These are phyloP conservation scores for Colletotrichum sp. DNA, from an alignment of 2,329 filamentous ascomycete species.

Conservation along the genomic window DNA sequence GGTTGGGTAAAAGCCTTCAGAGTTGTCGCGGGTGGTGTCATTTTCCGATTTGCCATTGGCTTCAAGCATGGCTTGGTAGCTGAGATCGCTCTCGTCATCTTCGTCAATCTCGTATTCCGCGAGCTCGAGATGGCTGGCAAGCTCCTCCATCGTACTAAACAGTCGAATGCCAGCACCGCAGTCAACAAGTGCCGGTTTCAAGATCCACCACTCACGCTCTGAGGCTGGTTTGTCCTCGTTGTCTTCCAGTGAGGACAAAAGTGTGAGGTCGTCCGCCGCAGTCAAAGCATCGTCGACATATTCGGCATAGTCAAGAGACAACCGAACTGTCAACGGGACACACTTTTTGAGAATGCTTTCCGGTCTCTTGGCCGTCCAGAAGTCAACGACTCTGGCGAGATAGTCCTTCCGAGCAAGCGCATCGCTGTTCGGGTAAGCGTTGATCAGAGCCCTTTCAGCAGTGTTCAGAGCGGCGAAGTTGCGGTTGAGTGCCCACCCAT, in stretches of 20 bases:
- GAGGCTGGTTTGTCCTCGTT: slow-evolving; percentile 30
- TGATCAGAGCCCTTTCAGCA: slow-evolving; percentile 34
- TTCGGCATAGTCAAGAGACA: slow-evolving; percentile 42
- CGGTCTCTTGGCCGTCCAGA: slow-evolving; percentile 40
- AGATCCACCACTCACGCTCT: slow-evolving; percentile 43
- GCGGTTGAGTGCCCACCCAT: slow-evolving; percentile 37
- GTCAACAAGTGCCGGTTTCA: slow-evolving; percentile 43
- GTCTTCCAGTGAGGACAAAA: slow-evolving; percentile 38
- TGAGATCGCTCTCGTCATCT: slow-evolving; percentile 30
- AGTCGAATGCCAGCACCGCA: slow-evolving; percentile 44
- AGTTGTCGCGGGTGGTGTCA: background rate
- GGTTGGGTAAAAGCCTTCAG: slow-evolving; percentile 23
- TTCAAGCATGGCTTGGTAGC: background rate
- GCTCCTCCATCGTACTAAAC: slow-evolving; percentile 41
- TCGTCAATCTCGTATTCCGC: slow-evolving; percentile 35
- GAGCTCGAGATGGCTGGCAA: slow-evolving; percentile 38
- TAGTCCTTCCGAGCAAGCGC: slow-evolving; percentile 41
- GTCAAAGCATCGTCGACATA: slow-evolving; percentile 41
- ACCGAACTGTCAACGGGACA: slow-evolving; percentile 34
- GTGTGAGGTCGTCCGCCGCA: slow-evolving; percentile 38
- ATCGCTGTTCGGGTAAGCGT: slow-evolving; percentile 44
- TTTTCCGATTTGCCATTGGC: background rate
- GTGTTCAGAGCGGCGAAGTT: slow-evolving; percentile 38
- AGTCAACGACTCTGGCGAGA: slow-evolving; percentile 37
- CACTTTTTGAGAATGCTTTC: slow-evolving; percentile 34